phyloP scores from a whole-genome alignment of 202 grass and related monocot species.

The Setaria italica region DNA sequence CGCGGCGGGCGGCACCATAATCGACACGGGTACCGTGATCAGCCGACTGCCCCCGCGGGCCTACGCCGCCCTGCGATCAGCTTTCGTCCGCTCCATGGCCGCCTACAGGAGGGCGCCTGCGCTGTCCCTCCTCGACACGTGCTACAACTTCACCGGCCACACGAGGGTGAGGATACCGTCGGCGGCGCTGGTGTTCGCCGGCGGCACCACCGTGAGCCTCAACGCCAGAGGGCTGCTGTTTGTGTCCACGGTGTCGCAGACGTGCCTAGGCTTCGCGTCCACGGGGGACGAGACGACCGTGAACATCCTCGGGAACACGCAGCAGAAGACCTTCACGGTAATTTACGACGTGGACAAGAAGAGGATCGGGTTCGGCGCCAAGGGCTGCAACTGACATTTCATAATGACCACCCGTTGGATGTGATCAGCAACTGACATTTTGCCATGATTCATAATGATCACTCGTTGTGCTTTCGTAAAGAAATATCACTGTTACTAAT shows the following conservation, averaged over 20 bases:
- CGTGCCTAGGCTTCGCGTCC: slow-evolving; percentile 62
- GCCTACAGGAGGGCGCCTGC: slow-evolving; percentile 52
- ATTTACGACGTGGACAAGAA: slow-evolving; percentile 68
- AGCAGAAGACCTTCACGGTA: slow-evolving; percentile 70
- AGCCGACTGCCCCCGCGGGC: slow-evolving; percentile 60
- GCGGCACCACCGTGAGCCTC: slow-evolving; percentile 49
- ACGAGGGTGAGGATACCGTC: slow-evolving; percentile 49
- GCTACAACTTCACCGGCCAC: slow-evolving; percentile 70
- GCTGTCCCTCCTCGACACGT: slow-evolving; percentile 71
- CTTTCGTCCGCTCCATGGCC: slow-evolving; percentile 50
- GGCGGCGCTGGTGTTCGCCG: slow-evolving; percentile 63
- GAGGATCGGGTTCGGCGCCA: slow-evolving; percentile 70
- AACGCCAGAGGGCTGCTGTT: slow-evolving; percentile 56
- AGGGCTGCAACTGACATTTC: slow-evolving; percentile 54
- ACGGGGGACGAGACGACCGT: slow-evolving; percentile 36
- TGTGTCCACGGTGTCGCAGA: slow-evolving; percentile 45
- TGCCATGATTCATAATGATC: too few relatives aligned
- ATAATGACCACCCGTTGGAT: too few relatives aligned
- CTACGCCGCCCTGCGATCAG: slow-evolving; percentile 49
- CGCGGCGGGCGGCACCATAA: slow-evolving; percentile 36
- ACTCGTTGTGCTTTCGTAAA: too few relatives aligned
- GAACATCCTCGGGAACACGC: slow-evolving; percentile 71
- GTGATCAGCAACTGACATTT: too few relatives aligned
- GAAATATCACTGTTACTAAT: too few relatives aligned
- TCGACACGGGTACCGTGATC: slow-evolving; percentile 88